Base-by-base conservation (phyloP, 2,329 filamentous ascomycete genomes). In the Venturia oleaginea region DNA sequence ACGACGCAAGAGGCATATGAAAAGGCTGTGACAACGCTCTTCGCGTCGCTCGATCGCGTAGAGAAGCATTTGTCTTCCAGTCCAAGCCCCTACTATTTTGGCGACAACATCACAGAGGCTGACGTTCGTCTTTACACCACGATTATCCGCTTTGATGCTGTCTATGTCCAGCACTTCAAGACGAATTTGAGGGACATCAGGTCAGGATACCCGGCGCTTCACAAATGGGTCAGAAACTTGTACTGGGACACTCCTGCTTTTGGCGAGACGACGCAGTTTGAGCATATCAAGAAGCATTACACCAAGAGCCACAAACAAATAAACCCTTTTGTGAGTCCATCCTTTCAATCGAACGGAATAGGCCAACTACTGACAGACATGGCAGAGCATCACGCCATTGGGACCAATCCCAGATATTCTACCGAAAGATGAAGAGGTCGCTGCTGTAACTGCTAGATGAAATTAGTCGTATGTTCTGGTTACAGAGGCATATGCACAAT, bases 231-330 rank as follows among this genome's bases (percentile, higher is more conserved):
- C 77, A 83, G 90, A 64, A 83, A 87, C 71, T 78, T 96, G 70
- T 97, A 96, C 79, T 96, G 92, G 92, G 87, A 88, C 69, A 75
- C 86, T 30, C 80, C 86, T 0, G 91, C 91, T 2, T 97, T 96
- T 78, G 79, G 80, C 67, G 84, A 89, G 62, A 94, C 92, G 67
- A 96, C 92, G 27, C 84, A 97, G 75, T 96, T 96, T 74, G 85
- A 95, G 75, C 94, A 99, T 78, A 97, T 97, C 79, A 97, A 96
- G 84, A 88, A 83, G 55, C 85, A 88, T 70, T 88, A 88, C 72
- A 87, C 85, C 2, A 85, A 84, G 78, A 85, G 82, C 68, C 85
- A 87, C 74, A 77, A 74, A 68, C 85, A 87, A 76, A 87, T 88
- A 69, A 88, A 88, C 72, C 83, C 72, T 59, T 82, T 81, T 73